Conservation (phyloP, 805 yeast genomes). For the Saitoella complicata region DNA sequence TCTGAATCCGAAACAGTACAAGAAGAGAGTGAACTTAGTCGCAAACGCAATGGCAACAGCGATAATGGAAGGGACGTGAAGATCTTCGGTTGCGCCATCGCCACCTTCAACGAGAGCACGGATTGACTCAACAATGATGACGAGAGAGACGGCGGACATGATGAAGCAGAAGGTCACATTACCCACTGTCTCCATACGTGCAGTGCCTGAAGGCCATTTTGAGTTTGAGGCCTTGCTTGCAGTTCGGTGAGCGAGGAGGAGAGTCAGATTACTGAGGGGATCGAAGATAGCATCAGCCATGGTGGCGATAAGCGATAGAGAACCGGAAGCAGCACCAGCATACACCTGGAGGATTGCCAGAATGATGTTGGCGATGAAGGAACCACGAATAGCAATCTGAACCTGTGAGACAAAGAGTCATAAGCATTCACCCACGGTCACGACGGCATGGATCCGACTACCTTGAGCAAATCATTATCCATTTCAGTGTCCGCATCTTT, state of each 20-base stretch:
- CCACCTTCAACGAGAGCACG: conserved; percentile 1
- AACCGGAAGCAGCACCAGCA: conserved; percentile 8
- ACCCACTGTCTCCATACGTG: conserved; percentile 8
- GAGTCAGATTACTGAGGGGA: conserved; percentile 6
- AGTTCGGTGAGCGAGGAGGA: conserved; percentile 5
- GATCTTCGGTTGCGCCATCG: background rate
- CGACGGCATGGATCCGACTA: too few relatives aligned
- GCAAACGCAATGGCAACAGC: conserved; percentile 6
- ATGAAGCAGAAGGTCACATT: conserved; percentile 6
- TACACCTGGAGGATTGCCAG: conserved; percentile 6
- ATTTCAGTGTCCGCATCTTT: too few relatives aligned
- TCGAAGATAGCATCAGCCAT: conserved; percentile 9
- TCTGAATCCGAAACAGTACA: conserved; percentile 6
- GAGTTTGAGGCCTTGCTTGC: conserved; percentile 3
- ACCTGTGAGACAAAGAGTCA: conserved; percentile 1
- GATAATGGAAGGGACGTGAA: conserved; percentile 5
- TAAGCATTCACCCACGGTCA: conserved; percentile 6
- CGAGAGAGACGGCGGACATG: conserved; percentile 8
- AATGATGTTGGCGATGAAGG: conserved; percentile 6
- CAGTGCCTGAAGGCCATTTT: conserved; percentile 8
- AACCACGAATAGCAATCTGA: conserved; percentile 6
- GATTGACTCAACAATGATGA: conserved; percentile 7
- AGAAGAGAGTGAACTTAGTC: conserved; percentile 5
- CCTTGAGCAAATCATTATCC: conserved; percentile 1
- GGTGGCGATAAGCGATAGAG: conserved; percentile 9